A percentile compares a stretch with the other conserved stretches of the same genome.
Evolutionary conservation across 345 rosid species (phyloP).

Genomic region (Pseudoturritis turrita): DNA sequence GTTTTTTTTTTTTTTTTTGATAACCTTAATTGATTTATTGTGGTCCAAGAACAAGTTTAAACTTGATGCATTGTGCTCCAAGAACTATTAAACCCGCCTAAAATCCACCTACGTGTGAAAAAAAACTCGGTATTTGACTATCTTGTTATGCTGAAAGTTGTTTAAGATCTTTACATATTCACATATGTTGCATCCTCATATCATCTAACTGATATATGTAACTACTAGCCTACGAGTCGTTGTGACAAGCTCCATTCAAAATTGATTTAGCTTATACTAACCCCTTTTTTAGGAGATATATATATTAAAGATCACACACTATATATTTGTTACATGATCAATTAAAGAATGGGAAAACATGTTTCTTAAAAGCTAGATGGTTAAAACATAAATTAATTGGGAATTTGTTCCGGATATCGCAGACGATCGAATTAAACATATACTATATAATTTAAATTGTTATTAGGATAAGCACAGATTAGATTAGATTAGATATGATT

Average conservation of each 20-base stretch:
- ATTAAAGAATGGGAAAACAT: neutral
- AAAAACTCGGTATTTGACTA: neutral
- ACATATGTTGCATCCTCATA: neutral
- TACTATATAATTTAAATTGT: neutral
- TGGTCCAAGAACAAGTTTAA: too few relatives aligned
- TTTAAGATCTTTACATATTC: neutral
- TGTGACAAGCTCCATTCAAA: neutral
- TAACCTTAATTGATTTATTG: too few relatives aligned
- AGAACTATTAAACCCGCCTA: neutral
- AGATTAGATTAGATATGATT: neutral
- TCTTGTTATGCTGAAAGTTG: neutral
- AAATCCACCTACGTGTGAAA: neutral
- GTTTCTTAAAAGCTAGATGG: neutral
- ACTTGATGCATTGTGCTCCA: neutral
- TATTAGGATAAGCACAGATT: slow-evolving; percentile 17
- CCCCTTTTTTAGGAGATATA: neutral
- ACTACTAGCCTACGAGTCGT: neutral
- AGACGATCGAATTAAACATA: neutral
- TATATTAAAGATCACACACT: neutral
- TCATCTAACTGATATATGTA: neutral
- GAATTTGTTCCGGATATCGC: neutral
- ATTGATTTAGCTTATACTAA: neutral
- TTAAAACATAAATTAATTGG: neutral
- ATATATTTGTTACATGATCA: neutral
- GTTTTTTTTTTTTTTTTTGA: too few relatives aligned